A percentile compares a stretch with the other conserved stretches of the same genome.
Evolutionary conservation across 257 asterid species (phyloP).

Genomic region (Misopates orontium): DNA sequence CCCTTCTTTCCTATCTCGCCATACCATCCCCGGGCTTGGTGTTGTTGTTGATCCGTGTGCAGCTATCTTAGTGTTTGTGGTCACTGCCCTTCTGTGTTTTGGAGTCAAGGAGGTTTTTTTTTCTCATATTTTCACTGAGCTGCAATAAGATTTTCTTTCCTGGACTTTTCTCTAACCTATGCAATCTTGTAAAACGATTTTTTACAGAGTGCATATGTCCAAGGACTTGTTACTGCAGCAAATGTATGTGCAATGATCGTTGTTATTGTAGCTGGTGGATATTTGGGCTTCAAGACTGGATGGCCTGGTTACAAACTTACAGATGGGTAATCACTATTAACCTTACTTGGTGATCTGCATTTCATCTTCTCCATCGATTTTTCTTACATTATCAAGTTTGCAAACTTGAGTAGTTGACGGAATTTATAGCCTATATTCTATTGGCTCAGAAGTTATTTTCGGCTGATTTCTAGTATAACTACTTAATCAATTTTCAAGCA

Average conservation of each 20-base stretch:
- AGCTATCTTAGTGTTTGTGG: slow-evolving; percentile 69
- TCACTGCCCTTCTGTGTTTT: slow-evolving; percentile 76
- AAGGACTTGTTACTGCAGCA: slow-evolving; percentile 82
- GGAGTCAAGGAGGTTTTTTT: slow-evolving; percentile 94
- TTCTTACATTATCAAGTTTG: neutral
- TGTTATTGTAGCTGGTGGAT: slow-evolving; percentile 92
- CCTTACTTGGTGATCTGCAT: slow-evolving; percentile 10
- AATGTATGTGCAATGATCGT: slow-evolving; percentile 90
- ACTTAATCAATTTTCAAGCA: no score
- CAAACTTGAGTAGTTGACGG: no score
- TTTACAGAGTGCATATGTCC: slow-evolving; percentile 83
- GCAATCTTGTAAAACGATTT: slow-evolving; percentile 25
- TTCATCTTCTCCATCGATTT: neutral
- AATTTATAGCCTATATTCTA: no score
- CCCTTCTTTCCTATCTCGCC: slow-evolving; percentile 78
- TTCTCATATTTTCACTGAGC: slow-evolving; percentile 18
- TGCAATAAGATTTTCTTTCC: neutral
- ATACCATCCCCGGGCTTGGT: slow-evolving; percentile 78
- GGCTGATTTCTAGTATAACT: no score
- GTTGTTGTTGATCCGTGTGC: slow-evolving; percentile 92
- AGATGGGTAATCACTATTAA: slow-evolving; percentile 55
- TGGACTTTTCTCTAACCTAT: slow-evolving; percentile 18
- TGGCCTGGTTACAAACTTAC: slow-evolving; percentile 98
- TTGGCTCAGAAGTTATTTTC: no score
- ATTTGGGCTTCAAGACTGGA: slow-evolving; percentile 87